Evolutionary conservation across 2,329 filamentous ascomycete species (phyloP).

Genomic region (Ilyonectria robusta): DNA sequence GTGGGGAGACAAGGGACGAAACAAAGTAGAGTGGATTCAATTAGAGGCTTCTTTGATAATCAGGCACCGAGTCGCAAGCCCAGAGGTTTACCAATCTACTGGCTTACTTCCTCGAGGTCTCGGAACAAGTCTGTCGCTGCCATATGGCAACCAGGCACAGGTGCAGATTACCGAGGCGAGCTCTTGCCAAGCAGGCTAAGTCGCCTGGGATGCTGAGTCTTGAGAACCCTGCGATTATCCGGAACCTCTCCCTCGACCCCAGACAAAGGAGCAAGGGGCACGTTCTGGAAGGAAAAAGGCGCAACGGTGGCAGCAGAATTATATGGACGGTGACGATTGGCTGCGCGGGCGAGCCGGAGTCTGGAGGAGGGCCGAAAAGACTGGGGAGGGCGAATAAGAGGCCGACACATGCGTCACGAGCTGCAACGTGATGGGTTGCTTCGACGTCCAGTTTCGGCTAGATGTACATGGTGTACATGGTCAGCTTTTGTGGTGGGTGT

Average conservation of each 20-base stretch:
- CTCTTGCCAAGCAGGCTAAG: conserved; percentile 4
- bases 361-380: conserved; percentile 31
- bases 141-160: conserved; percentile 32
- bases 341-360: conserved; percentile 20
- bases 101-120: not conserved
- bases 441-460: conserved; percentile 32
- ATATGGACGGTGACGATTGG: conserved; percentile 36
- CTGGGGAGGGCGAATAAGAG: conserved; percentile 38
- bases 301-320: conserved; percentile 25
- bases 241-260: conserved; percentile 11
- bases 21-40: conserved; percentile 22
- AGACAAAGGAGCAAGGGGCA: conserved; percentile 13
- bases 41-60: conserved; percentile 25
- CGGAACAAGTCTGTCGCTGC: conserved; percentile 14
- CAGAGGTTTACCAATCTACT: conserved; percentile 3
- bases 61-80: conserved; percentile 28
- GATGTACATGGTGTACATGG: conserved; percentile 36
- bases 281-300: conserved; percentile 35
- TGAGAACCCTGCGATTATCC: conserved; percentile 18
- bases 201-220: conserved; percentile 11
- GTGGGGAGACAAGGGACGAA: conserved; percentile 12
- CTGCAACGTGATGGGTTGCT: conserved; percentile 40
- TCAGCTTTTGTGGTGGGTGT: conserved; percentile 31
- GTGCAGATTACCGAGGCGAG: conserved; percentile 27
- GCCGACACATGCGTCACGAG: conserved; percentile 41